phyloP scores from a whole-genome alignment of 179 eudicot species.

The Monotropa hypopitys region DNA sequence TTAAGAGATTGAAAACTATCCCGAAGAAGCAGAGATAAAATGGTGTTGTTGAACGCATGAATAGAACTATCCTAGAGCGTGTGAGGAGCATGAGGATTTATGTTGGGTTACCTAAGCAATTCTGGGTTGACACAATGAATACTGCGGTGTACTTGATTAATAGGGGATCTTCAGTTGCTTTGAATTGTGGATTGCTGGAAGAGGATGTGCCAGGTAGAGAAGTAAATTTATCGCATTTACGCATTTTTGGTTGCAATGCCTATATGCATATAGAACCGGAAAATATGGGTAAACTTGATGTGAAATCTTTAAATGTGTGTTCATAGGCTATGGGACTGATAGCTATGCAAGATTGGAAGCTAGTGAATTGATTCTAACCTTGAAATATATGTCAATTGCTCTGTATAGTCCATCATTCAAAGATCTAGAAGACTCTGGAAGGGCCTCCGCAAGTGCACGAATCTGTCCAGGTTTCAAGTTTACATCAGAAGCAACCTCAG shows the following conservation, averaged over 20 bases:
- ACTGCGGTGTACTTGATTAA: not conserved
- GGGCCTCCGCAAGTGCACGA: slow-evolving; percentile 62
- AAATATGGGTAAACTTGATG: not conserved
- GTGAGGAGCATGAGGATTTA: not conserved
- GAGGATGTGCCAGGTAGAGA: not conserved
- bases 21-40: not conserved
- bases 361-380: slow-evolving; percentile 38
- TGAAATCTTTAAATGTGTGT: not conserved
- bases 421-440: slow-evolving; percentile 80
- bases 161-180: not conserved
- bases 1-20: not conserved
- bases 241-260: not conserved
- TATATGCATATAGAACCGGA: too few relatives aligned
- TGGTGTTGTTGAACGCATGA: not conserved
- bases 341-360: not conserved
- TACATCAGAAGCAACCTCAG: slow-evolving; percentile 92
- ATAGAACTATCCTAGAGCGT: not conserved
- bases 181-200: not conserved
- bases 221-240: not conserved
- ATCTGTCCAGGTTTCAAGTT: slow-evolving; percentile 71
- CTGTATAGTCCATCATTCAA: slow-evolving; percentile 89
- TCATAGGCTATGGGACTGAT: slow-evolving; percentile 2
- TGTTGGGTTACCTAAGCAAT: not conserved
- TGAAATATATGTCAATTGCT: slow-evolving; percentile 81
- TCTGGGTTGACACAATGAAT: not conserved